phyloP scores from a whole-genome alignment of 805 yeast genomes.

The Candida tibetensis region DNA sequence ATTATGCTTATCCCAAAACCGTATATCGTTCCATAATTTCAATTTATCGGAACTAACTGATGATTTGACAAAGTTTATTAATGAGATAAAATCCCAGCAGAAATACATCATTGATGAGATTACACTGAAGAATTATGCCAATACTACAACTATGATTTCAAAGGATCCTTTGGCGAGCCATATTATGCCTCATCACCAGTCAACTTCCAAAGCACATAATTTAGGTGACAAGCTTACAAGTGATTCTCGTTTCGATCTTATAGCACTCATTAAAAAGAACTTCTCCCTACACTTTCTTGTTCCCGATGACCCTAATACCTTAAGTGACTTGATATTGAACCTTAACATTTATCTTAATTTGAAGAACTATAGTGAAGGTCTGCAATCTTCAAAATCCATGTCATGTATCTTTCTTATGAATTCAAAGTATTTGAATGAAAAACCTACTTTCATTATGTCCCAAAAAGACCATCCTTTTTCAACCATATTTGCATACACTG shows the following conservation, averaged over 20 bases:
- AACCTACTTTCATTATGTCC: constrained; percentile 33
- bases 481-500: constrained; percentile 33
- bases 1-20: constrained; percentile 37
- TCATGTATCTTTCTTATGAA: constrained; percentile 26
- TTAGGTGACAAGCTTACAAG: no score
- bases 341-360: constrained; percentile 33
- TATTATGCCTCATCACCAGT: neutral
- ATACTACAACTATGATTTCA: neutral
- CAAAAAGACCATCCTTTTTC: constrained; percentile 26
- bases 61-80: constrained; percentile 50
- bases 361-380: constrained; percentile 15
- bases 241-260: constrained; percentile 31
- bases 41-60: constrained; percentile 61
- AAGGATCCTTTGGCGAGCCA: neutral
- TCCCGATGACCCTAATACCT: constrained; percentile 31
- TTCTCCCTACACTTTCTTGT: constrained; percentile 31
- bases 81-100: constrained; percentile 11
- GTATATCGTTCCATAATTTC: constrained; percentile 56
- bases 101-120: constrained; percentile 1
- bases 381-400: constrained; percentile 6
- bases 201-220: no score
- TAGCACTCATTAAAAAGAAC: constrained; percentile 34
- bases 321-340: constrained; percentile 33
- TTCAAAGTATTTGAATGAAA: constrained; percentile 11
- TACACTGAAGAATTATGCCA: neutral